These are phyloP conservation scores for Paecilomyces sp. DNA, from an alignment of 2,329 filamentous ascomycete species.

Conservation along the genomic window DNA sequence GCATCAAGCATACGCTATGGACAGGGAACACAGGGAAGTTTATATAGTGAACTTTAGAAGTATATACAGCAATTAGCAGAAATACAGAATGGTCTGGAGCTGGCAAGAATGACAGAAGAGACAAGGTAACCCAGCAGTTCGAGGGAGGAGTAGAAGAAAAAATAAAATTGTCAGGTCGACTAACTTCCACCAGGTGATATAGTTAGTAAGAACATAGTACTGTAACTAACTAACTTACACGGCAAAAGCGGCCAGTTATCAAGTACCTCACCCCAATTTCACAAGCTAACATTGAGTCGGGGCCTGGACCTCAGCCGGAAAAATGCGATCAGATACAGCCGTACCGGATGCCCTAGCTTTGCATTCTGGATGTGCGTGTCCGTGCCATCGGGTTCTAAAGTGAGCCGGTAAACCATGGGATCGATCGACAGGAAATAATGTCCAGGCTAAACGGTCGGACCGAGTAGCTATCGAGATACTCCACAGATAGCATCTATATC, in stretches of 20 bases:
- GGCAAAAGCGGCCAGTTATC: not conserved
- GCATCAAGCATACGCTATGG: not conserved
- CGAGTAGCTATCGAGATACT: not conserved
- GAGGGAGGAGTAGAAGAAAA: too few species aligned
- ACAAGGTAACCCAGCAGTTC: not conserved
- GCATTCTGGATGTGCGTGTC: not conserved
- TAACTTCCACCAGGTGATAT: not conserved
- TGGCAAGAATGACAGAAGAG: not conserved
- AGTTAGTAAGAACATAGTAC: not conserved
- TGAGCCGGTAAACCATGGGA: not conserved
- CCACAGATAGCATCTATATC: not conserved
- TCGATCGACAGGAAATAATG: not conserved
- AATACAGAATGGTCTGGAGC: not conserved
- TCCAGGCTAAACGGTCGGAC: not conserved
- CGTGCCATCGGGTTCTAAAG: not conserved
- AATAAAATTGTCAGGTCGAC: too few species aligned
- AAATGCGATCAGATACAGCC: not conserved
- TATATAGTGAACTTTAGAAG: not conserved
- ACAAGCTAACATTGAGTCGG: not conserved
- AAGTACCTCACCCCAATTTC: not conserved
- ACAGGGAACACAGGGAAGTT: not conserved
- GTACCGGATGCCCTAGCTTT: not conserved
- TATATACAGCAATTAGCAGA: not conserved
- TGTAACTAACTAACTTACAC: not conserved
- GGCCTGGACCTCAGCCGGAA: not conserved